A percentile compares a stretch with the other conserved stretches of the same genome.
Evolutionary conservation across 495 filamentous ascomycete genomes (phyloP).

Genomic region (Neurospora africana): DNA sequence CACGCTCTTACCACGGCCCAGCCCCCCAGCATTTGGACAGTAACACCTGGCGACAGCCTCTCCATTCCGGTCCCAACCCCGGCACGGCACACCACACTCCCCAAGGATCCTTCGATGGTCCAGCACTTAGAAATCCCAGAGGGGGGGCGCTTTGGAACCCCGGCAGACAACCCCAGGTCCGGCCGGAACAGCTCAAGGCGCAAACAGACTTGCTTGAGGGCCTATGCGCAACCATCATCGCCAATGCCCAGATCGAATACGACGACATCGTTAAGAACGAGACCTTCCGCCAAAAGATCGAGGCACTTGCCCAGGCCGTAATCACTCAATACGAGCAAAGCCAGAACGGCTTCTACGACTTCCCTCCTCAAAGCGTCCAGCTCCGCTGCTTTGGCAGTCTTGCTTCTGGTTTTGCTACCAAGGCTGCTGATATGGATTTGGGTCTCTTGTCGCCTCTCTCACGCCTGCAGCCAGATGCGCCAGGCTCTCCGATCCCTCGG

Average conservation of each 20-base stretch:
- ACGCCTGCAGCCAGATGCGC: slow-evolving; percentile 32
- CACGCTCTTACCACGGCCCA: slow-evolving; percentile 20
- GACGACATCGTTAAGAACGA: slow-evolving; percentile 54
- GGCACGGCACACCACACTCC: background rate
- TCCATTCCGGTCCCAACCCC: slow-evolving; percentile 3
- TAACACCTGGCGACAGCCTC: slow-evolving; percentile 12
- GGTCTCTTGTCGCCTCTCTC: slow-evolving; percentile 52
- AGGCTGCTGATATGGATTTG: slow-evolving; percentile 67
- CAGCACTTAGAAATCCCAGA: slow-evolving; percentile 6
- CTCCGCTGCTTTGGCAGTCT: slow-evolving; percentile 65
- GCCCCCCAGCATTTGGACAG: slow-evolving; percentile 6
- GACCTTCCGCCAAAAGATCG: slow-evolving; percentile 45
- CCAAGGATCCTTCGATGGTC: slow-evolving; percentile 4
- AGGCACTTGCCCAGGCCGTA: slow-evolving; percentile 43
- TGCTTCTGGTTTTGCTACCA: slow-evolving; percentile 60
- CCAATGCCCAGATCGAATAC: slow-evolving; percentile 35
- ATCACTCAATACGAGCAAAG: slow-evolving; percentile 40
- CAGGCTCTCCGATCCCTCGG: slow-evolving; percentile 47
- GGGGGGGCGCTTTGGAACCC: slow-evolving; percentile 8
- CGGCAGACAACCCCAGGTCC: slow-evolving; percentile 7
- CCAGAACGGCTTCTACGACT: slow-evolving; percentile 18
- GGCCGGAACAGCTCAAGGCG: slow-evolving; percentile 27
- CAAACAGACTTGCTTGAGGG: slow-evolving; percentile 37
- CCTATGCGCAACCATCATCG: slow-evolving; percentile 31
- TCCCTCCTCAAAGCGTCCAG: slow-evolving; percentile 41